These are phyloP conservation scores for Ramaria sp. DNA, from an alignment of 768 basidiomycete genomes.

Conservation along the genomic window DNA sequence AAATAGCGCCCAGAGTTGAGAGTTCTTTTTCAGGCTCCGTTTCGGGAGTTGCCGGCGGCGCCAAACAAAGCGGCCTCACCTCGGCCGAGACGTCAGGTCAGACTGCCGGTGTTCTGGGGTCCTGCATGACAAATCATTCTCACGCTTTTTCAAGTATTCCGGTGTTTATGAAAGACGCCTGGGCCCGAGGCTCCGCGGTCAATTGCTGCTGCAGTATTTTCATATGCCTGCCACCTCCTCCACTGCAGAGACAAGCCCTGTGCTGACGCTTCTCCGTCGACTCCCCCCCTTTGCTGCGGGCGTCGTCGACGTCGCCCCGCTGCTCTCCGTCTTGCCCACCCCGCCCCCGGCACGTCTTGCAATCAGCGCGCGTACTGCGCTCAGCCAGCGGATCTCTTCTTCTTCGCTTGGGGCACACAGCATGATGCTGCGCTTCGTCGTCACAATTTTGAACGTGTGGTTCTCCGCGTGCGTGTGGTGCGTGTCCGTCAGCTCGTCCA, in stretches of 20 bases:
- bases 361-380: constrained; percentile 86
- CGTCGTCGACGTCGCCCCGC: background rate
- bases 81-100: background rate
- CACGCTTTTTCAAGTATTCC: constrained; percentile 3
- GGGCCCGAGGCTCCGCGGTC: background rate
- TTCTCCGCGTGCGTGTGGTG: constrained; percentile 31
- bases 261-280: constrained; percentile 12
- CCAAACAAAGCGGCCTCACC: background rate
- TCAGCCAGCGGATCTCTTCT: constrained; percentile 97
- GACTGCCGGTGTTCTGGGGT: background rate
- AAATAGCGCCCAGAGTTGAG: constrained; percentile 7
- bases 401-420: constrained; percentile 94
- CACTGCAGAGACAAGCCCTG: too few species aligned
- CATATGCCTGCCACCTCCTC: background rate
- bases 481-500: constrained; percentile 34
- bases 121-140: background rate
- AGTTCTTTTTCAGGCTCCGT: constrained; percentile 1
- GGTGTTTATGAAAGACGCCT: background rate
- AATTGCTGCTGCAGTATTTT: background rate
- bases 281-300: too few species aligned
- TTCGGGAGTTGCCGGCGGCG: constrained; percentile 1
- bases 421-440: constrained; percentile 80
- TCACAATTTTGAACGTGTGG: constrained; percentile 89
- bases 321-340: background rate
- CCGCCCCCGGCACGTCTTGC: constrained; percentile 40